Base-by-base conservation (phyloP, 306 rosid genomes). In the Delonix regia region DNA sequence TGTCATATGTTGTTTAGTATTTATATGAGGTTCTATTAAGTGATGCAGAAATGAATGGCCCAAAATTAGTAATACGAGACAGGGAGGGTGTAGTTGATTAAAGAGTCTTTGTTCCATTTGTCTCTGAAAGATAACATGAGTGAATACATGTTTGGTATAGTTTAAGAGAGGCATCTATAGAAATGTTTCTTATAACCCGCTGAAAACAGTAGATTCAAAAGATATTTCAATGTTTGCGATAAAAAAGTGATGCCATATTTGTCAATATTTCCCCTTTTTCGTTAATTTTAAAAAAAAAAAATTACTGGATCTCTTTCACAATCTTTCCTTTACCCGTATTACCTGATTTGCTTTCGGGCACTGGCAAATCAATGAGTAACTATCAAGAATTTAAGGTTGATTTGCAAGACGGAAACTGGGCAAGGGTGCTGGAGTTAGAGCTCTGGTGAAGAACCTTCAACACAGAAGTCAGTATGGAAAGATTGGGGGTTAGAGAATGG, bases 181-280 rank as follows among this genome's bases (percentile, higher is more conserved):
- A 52, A 34, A 64, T 71, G 14, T n/a, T 77, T 53, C 27, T 53
- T 64, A 77, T 69, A 69, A 55, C 38, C 53, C 30, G 30, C 30
- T 1, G 52, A 45, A 63, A 48, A 27, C 21, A 8, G 11, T 44
- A 42, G 41, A 28, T n/a, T 10, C 41, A 19, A 53, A 18, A 18
- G 10, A 53, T 48, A 7, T 48, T 48, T 48, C n/a, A 48, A 15
- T 48, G 21, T 16, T 48, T 15, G 6, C 7, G 4, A 16, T 48
- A 0, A 16, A 15, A 15, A 48, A 5, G 19, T 15, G 55, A 18
- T 48, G n/a, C 8, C 55, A 48, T 48, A 48, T n/a, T n/a, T n/a
- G n/a, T n/a, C n/a, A n/a, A n/a, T n/a, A n/a, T n/a, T n/a, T n/a
- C n/a, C n/a, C n/a, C n/a, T n/a, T n/a, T n/a, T n/a, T n/a, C n/a